These are phyloP conservation scores for Chrysosporium keratinophilum DNA, from an alignment of 2,329 filamentous ascomycete genomes.

Conservation along the genomic window DNA sequence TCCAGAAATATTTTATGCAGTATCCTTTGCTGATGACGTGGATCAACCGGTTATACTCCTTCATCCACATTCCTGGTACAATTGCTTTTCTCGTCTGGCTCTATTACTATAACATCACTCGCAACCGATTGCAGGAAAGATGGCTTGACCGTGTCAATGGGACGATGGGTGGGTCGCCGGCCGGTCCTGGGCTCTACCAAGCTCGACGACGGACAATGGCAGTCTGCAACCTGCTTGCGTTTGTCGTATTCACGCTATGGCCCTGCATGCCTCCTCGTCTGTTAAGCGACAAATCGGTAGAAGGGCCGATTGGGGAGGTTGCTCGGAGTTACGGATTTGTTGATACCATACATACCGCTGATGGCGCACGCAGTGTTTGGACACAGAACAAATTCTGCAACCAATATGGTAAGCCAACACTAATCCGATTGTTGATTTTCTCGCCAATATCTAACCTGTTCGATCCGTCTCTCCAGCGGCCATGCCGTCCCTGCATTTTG, in stretches of 20 bases:
- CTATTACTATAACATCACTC: conserved; percentile 60
- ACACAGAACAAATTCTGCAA: conserved; percentile 65
- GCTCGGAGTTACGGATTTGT: conserved; percentile 52
- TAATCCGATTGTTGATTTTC: conserved; percentile 4
- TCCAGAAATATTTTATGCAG: conserved; percentile 49
- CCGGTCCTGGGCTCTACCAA: conserved; percentile 46
- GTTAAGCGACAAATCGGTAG: conserved; percentile 44
- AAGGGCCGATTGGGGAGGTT: conserved; percentile 46
- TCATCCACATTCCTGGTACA: conserved; percentile 67
- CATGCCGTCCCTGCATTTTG: conserved; percentile 67
- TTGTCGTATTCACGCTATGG: conserved; percentile 50
- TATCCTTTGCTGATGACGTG: conserved; percentile 49
- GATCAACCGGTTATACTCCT: conserved; percentile 64
- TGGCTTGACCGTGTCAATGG: conserved; percentile 23
- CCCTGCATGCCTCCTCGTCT: conserved; percentile 52
- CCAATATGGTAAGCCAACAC: conserved; percentile 50
- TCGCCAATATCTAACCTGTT: not conserved
- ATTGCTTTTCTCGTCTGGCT: conserved; percentile 59
- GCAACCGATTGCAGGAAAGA: conserved; percentile 39
- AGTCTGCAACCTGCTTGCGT: conserved; percentile 49
- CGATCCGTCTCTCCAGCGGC: conserved; percentile 41
- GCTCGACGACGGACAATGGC: conserved; percentile 48
- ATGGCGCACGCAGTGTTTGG: conserved; percentile 58
- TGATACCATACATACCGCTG: conserved; percentile 48
- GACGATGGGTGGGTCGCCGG: conserved; percentile 32